A percentile compares a stretch with the other conserved stretches of the same genome.
These are phyloP conservation scores for Auricularia heimuer DNA, from an alignment of 768 basidiomycete genomes.

Conservation along the genomic window DNA sequence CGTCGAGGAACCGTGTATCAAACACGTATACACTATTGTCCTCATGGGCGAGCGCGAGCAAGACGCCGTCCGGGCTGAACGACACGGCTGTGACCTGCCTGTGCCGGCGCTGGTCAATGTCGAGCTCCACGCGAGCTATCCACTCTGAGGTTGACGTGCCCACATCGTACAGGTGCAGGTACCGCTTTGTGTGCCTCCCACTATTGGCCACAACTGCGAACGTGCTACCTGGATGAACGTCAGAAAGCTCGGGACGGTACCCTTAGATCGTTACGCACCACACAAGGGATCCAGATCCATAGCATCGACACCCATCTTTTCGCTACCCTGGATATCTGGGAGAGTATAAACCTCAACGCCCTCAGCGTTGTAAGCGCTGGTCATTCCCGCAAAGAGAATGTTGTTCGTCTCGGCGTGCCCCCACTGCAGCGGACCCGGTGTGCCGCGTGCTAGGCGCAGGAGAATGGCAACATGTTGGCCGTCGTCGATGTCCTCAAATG, in stretches of 20 bases:
- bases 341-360: not conserved
- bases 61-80: not conserved
- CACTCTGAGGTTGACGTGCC: not conserved
- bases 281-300: not conserved
- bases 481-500: too few relatives aligned
- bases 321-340: not conserved
- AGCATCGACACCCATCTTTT: not conserved
- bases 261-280: not conserved
- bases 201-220: not conserved
- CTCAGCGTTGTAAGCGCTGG: not conserved
- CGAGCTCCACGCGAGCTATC: not conserved
- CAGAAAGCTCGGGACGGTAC: not conserved
- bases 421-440: not conserved
- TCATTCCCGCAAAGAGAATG: not conserved
- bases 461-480: not conserved
- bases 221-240: not conserved
- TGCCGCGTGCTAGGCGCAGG: not conserved
- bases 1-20: not conserved
- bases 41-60: not conserved
- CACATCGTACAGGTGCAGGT: not conserved
- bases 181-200: not conserved
- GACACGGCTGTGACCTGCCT: not conserved
- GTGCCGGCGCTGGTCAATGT: not conserved
- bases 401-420: not conserved
- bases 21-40: not conserved